Evolutionary conservation across 306 rosid species (phyloP), one percentile per base, ranked within the genome.

Genomic region (Quillaja saponaria): DNA sequence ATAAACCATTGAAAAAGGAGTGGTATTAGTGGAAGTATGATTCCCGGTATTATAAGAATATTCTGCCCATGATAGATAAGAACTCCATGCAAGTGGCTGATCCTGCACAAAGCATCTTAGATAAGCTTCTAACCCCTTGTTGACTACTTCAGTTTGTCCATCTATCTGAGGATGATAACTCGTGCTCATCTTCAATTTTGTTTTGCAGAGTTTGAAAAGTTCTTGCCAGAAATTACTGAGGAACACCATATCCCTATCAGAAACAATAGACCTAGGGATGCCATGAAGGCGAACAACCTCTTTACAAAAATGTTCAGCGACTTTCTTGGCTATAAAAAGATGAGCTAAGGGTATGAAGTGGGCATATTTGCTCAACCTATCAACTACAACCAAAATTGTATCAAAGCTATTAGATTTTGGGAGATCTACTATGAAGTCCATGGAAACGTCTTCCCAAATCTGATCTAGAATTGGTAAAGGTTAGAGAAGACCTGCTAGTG

Each of bases 221-320:
- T 17, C 13, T 0, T 8, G 8, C 52, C 31, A 17, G 9, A 48
- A 48, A 5, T 8, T 3, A 7, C 13, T 48, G 3, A 13, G 17
- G 21, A 48, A 48, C 4, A 6, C 4, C 3, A 13, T 5, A 13
- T 9, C 52, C 8, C 13, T 2, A 2, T 64, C 17, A 3, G 1
- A 17, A 0, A 64, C 16, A 18, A 16, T 53, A 0, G 34, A 21
- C 3, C 1, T 6, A 3, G 40, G 15, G 3, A 64, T 17, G 0
- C 31, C 69, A 8, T 64, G 51, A 0, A 38, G 28, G 0, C 20
- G 11, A 1, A 38, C 18, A 1, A 64, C n/a, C 0, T 64, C 49
- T 0, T 10, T 0, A 3, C 3, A 0, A 0, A 64, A 50, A 0
- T 5, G 0, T 0, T 0, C 1, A 18, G 1, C 28, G 5, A 41